Conservation (phyloP, 805 yeast species). For the Tetrapisispora iriomotensis region DNA sequence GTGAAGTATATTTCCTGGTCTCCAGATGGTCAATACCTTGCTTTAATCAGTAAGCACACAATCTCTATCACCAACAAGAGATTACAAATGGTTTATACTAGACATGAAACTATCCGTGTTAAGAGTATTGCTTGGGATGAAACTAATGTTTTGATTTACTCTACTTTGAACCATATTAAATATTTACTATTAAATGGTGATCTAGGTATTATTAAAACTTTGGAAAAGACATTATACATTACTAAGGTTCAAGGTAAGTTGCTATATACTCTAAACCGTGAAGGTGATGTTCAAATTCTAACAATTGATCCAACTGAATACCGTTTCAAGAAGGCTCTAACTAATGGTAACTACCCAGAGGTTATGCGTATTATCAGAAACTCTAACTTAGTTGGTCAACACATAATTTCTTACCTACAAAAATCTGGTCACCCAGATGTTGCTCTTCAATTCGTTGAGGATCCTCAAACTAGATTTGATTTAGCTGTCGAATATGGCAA, state of each 20-base stretch:
- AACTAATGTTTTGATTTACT: conserved; percentile 78
- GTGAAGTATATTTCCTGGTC: conserved; percentile 90
- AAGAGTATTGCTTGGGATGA: conserved; percentile 98
- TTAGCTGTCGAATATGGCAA: conserved; percentile 92
- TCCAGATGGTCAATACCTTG: conserved; percentile 74
- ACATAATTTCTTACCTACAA: conserved; percentile 88
- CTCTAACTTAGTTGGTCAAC: conserved; percentile 93
- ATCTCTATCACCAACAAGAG: conserved; percentile 78
- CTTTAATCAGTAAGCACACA: conserved; percentile 84
- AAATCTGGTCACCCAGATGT: conserved; percentile 95
- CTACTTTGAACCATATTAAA: conserved; percentile 92
- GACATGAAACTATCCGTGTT: conserved; percentile 94
- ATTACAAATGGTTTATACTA: conserved; percentile 65
- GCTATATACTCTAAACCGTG: conserved; percentile 75
- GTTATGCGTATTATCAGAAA: conserved; percentile 79
- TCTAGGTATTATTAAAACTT: conserved; percentile 85
- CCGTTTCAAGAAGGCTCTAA: conserved; percentile 87
- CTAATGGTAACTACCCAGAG: conserved; percentile 82
- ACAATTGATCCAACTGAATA: conserved; percentile 93
- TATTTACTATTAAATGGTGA: conserved; percentile 92
- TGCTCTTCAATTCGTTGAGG: conserved; percentile 94
- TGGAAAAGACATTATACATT: conserved; percentile 80
- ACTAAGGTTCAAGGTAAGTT: conserved; percentile 58
- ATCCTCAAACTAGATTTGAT: conserved; percentile 91
- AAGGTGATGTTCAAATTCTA: conserved; percentile 70